phyloP scores from a whole-genome alignment of 1,139 yeast species.

The Hansenula sp. region DNA sequence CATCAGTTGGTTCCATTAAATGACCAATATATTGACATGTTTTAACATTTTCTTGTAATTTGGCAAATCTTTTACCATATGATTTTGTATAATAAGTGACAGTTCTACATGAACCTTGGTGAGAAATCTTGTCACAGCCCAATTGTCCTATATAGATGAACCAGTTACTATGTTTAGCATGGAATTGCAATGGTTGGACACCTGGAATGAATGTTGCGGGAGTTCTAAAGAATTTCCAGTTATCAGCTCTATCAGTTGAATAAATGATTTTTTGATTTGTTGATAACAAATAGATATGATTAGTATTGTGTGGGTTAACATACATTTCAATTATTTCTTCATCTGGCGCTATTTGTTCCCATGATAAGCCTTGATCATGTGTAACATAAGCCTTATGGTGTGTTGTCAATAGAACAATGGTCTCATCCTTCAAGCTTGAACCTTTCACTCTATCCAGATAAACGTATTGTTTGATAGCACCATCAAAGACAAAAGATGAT shows the following conservation, averaged over 20 bases:
- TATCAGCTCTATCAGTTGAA: constrained; percentile 68
- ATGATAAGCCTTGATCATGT: constrained; percentile 71
- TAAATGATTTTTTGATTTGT: constrained; percentile 46
- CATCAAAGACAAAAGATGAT: constrained; percentile 35
- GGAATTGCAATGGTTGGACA: constrained; percentile 46
- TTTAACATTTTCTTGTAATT: constrained; percentile 48
- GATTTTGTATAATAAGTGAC: constrained; percentile 61
- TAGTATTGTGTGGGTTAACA: constrained; percentile 60
- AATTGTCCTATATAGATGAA: constrained; percentile 70
- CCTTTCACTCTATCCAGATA: constrained; percentile 41
- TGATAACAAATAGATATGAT: constrained; percentile 63
- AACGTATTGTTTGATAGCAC: constrained; percentile 39
- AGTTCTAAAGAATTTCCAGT: constrained; percentile 43
- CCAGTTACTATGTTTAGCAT: constrained; percentile 50
- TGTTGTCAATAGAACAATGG: constrained; percentile 42
- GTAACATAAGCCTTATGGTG: constrained; percentile 46
- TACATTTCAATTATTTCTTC: constrained; percentile 51
- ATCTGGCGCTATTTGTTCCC: constrained; percentile 47
- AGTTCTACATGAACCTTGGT: constrained; percentile 41
- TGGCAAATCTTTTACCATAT: constrained; percentile 61
- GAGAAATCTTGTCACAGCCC: constrained; percentile 54
- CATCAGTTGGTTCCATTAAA: constrained; percentile 38
- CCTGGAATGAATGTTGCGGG: constrained; percentile 49
- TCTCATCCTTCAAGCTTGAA: constrained; percentile 39
- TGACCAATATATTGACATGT: constrained; percentile 69